Evolutionary conservation across 2,329 filamentous ascomycete genomes (phyloP), one percentile per base, ranked within the genome.

Genomic region (Pseudocercospora fijiensis): DNA sequence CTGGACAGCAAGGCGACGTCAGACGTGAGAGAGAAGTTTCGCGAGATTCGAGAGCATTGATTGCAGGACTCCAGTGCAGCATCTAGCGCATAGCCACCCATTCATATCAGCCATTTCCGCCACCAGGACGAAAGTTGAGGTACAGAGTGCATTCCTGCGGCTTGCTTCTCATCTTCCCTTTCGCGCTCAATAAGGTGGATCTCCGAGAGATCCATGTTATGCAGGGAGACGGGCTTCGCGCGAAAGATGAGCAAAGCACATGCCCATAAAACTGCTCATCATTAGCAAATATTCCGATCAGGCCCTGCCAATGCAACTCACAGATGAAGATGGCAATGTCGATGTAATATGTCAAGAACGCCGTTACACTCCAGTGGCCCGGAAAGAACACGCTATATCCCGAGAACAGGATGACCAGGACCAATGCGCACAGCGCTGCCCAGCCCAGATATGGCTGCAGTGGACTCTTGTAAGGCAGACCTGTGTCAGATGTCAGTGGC

Each of bases 321-420:
- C 62, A 51, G 11, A 63, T 60, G 57, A 68, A 66, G 20, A 67
- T 66, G 5, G 58, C 61, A 30, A 68, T 65, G 52, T 68, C 65
- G 41, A 68, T 61, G 26, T 68, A 68, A 45, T 65, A 65, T 3
- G 65, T 67, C 43, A 68, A 56, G 45, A 63, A 68, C 24, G 60
- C 60, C 0, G 67, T 67, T 4, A 55, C 55, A n/a, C 47, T 67
- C 73, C 79, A 84, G 1, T 70, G 76, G 55, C 67, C 74, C 41
- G 69, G 68, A 11, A 76, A 78, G 67, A 91, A 91, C 0, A 89
- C 89, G 64, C 73, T 73, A 65, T 76, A 79, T 47, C 86, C 84
- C 1, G 89, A 91, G 33, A 91, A 78, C 3, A 92, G 78, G 62
- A 91, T 87, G 27, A 88, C 73, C n/a, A 86, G 76, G 70, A 82